Evolutionary conservation across 2,329 filamentous ascomycete species (phyloP), one percentile per base, ranked within the genome.

Genomic region (Ophiocordyceps camponoti-saundersi): DNA sequence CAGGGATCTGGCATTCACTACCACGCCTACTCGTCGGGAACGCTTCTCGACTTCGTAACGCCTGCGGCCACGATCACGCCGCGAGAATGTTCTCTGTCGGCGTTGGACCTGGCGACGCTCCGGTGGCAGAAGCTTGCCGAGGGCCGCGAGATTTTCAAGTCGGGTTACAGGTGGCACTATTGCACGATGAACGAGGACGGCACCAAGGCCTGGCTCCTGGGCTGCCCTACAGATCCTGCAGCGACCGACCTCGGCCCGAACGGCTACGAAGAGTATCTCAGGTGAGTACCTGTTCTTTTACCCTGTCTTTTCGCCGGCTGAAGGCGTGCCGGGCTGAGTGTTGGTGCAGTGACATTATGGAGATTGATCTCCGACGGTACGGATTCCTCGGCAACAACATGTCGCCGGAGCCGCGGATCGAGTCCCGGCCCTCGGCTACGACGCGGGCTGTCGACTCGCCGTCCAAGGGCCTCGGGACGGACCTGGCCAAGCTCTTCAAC

Each of bases 141-240:
- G 57, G 92, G 92, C 3, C 83, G 86, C 45, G 92, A 98, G 59
- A 82, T 98, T 32, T 98, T 95, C 65, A 85, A 85, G 54, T 71
- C 80, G 0, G 86, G 84, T n/a, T 96, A 92, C 61, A 79, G 90
- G 49, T 98, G 92, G 92, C 90, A 96, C 62, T 98, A 98, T 60
- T 96, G 92, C 61, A 94, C 88, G 3, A 84, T 95, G 65, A 93
- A 95, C 59, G 82, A 92, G 50, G 86, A 94, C 56, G 90, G 90
- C 6, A 95, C 92, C 7, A 95, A 94, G 60, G 92, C 88, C 8
- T 98, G 92, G 89, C 71, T 98, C 22, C 73, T 98, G n/a, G 92
- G 92, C 10, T 95, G 88, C 57, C 85, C 85, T 2, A 82, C 85
- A 3, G 87, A 95, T 52, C 67, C 73, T 40, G 67, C 73, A 18